These are phyloP conservation scores for Auricularia auricula-judae DNA, from an alignment of 768 basidiomycete species.

Conservation along the genomic window DNA sequence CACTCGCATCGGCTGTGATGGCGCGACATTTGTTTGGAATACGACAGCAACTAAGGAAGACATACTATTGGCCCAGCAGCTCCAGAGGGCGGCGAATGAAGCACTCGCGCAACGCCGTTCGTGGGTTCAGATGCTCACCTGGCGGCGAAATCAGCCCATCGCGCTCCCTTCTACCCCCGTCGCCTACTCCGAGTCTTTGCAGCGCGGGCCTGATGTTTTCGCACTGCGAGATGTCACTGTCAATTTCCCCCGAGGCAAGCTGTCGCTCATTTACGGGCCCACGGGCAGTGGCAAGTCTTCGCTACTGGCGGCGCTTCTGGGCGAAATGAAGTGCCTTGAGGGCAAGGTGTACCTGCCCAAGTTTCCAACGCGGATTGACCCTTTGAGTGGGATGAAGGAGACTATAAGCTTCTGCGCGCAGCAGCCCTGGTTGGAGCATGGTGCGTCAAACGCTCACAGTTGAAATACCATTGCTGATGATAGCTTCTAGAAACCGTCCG, in stretches of 20 bases:
- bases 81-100: neutral
- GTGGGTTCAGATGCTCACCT: neutral
- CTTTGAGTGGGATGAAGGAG: neutral
- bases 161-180: neutral
- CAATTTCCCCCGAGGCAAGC: constrained; percentile 42
- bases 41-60: neutral
- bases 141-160: neutral
- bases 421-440: neutral
- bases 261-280: constrained; percentile 52
- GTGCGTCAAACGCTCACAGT: neutral
- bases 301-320: neutral
- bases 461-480: too few species aligned
- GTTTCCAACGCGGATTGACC: neutral
- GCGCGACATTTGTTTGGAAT: neutral
- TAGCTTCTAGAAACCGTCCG: constrained; percentile 55
- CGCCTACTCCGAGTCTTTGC: constrained; percentile 1
- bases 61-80: neutral
- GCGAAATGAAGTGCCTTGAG: neutral
- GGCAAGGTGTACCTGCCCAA: neutral
- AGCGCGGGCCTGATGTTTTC: constrained; percentile 27
- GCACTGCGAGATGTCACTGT: constrained; percentile 47
- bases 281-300: constrained; percentile 52
- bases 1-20: neutral
- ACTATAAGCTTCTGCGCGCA: neutral
- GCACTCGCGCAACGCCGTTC: neutral